Base-by-base conservation (phyloP, 2,329 filamentous ascomycete species). In the Metarhizium rileyi region DNA sequence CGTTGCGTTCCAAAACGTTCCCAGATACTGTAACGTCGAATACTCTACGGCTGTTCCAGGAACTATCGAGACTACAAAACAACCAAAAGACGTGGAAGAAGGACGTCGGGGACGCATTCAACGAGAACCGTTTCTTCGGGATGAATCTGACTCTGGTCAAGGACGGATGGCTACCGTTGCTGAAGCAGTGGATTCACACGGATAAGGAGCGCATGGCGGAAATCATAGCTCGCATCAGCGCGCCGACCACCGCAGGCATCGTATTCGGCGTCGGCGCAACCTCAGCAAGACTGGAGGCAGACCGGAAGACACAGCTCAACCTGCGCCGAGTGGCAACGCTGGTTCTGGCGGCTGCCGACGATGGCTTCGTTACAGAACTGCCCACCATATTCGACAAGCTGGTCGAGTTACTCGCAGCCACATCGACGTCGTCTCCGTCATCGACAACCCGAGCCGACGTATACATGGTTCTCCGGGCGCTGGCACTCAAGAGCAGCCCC, bases 251-350 rank as follows among this genome's bases (percentile, higher is more conserved):
- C 14, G 93, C 94, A 0, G 93, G 93, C 8, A 94, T 98, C 57
- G 91, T 98, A 63, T 98, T 98, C 61, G 93, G 93, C n/a, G 93
- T 98, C 0, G 94, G 94, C 10, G 93, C 93, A 6, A 90, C 88
- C 22, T 94, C 90, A 41, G 93, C 93, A 33, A 79, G 93, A 51
- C 78, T 94, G n/a, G 93, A 98, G 68, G 90, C 94, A 5, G 93
- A 98, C 66, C 84, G 90, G 51, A 93, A 86, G 67, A 90, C 90
- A 1, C 91, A 97, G 66, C 77, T 95, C 27, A 95, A 90, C 55
- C 77, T 98, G 18, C 85, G 90, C 12, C 81, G 93, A 44, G 81
- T 94, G 44, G 82, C 90, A 4, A 76, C 90, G 1, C 73, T 98
- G 10, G 71, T 97, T 16, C 75, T 97, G 5, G 86, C 90, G 0